Percentiles rank a stretch among this genome's conserved stretches.
Evolutionary conservation across 805 yeast genomes (phyloP).

Genomic region (Candida dendrica): DNA sequence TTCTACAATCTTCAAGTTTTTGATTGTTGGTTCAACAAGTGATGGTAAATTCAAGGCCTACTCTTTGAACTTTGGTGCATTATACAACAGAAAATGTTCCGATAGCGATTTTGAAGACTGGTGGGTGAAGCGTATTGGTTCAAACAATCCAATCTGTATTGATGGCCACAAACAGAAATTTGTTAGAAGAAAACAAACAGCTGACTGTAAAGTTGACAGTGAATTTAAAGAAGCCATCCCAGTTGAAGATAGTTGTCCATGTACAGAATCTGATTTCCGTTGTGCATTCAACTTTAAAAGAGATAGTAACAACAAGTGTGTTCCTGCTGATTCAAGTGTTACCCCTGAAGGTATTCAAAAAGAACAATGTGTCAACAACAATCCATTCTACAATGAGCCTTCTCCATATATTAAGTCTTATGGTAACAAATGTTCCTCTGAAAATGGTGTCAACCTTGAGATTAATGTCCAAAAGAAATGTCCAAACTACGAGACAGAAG

Average conservation of each 20-base stretch:
- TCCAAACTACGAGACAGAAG: constrained; percentile 8
- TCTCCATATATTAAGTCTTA: constrained; percentile 35
- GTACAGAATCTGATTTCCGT: constrained; percentile 62
- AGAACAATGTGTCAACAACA: constrained; percentile 22
- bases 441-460: constrained; percentile 19
- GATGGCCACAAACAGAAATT: constrained; percentile 63
- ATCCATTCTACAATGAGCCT: constrained; percentile 13
- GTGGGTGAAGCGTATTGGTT: constrained; percentile 36
- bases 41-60: constrained; percentile 17
- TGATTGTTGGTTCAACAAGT: constrained; percentile 37
- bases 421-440: constrained; percentile 37
- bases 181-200: constrained; percentile 53
- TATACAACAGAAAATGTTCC: constrained; percentile 40
- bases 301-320: constrained; percentile 39
- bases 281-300: constrained; percentile 49
- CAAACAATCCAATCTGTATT: constrained; percentile 40
- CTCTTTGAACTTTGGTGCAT: constrained; percentile 47
- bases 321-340: constrained; percentile 21
- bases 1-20: constrained; percentile 57
- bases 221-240: constrained; percentile 29
- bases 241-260: constrained; percentile 51
- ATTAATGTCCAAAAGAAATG: constrained; percentile 8
- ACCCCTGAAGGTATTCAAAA: constrained; percentile 19
- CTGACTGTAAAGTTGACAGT: constrained; percentile 46
- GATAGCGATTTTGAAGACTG: constrained; percentile 59